phyloP scores from a whole-genome alignment of 2,329 filamentous ascomycete species.

The Diaporthe sp. region DNA sequence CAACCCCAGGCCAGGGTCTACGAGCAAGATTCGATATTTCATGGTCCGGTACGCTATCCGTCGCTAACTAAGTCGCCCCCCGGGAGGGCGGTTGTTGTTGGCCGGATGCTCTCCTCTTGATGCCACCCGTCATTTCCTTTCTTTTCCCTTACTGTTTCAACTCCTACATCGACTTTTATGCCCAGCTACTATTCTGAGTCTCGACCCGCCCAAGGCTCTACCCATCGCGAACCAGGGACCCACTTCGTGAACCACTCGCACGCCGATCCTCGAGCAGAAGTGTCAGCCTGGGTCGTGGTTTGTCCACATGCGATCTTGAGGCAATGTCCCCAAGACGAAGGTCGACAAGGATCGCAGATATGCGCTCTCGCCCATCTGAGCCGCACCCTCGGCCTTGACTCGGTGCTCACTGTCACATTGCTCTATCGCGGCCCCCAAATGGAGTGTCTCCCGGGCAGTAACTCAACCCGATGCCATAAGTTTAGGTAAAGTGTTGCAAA shows the following conservation, averaged over 20 bases:
- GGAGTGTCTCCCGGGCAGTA: not conserved
- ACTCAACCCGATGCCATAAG: not conserved
- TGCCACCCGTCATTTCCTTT: conserved; percentile 16
- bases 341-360: conserved; percentile 2
- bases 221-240: not conserved
- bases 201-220: conserved; percentile 8
- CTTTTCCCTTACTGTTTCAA: not conserved
- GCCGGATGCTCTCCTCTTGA: not conserved
- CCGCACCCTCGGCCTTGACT: conserved; percentile 33
- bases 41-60: conserved; percentile 31
- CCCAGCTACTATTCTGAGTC: not conserved
- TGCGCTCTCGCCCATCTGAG: conserved; percentile 12
- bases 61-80: not conserved
- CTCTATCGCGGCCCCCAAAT: not conserved
- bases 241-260: not conserved
- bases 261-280: not conserved
- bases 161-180: not conserved
- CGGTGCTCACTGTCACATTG: conserved; percentile 4
- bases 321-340: not conserved
- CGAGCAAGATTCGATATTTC: conserved; percentile 1
- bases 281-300: not conserved
- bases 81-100: conserved; percentile 1
- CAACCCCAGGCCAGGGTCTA: not conserved
- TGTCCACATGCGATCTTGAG: conserved; percentile 17
- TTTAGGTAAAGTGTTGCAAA: conserved; percentile 15